phyloP scores from a whole-genome alignment of 495 filamentous ascomycete species.

The Penicillium pulvis region DNA sequence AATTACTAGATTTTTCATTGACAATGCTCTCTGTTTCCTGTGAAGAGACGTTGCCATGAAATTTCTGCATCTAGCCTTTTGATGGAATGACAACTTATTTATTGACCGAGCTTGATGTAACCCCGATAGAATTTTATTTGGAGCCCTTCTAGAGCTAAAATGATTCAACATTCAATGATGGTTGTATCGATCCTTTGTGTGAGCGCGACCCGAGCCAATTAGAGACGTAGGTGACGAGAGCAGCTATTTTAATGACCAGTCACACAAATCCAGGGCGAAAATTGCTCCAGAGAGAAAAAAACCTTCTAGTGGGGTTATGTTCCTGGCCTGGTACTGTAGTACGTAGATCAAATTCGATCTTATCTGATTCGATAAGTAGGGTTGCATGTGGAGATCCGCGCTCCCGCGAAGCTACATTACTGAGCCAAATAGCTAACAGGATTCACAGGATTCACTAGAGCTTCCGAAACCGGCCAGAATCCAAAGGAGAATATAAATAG shows the following conservation, averaged over 20 bases:
- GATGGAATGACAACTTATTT: not conserved
- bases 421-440: not conserved
- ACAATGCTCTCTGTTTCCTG: not conserved
- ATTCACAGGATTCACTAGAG: not conserved
- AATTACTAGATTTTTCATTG: not conserved
- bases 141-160: not conserved
- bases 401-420: not conserved
- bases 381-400: not conserved
- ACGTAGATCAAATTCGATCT: not conserved
- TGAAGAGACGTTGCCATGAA: not conserved
- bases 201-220: no score
- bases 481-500: not conserved
- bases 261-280: no score
- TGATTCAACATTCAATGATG: no score
- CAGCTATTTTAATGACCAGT: no score
- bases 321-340: no score
- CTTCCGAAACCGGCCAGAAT: not conserved
- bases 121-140: not conserved
- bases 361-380: constrained; percentile 4
- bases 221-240: no score
- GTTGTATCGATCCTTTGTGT: no score
- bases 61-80: not conserved
- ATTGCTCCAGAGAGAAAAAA: no score
- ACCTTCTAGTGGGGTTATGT: no score
- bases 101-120: not conserved